Base-by-base conservation (phyloP, 768 basidiomycete species). In the Mycena crocata region DNA sequence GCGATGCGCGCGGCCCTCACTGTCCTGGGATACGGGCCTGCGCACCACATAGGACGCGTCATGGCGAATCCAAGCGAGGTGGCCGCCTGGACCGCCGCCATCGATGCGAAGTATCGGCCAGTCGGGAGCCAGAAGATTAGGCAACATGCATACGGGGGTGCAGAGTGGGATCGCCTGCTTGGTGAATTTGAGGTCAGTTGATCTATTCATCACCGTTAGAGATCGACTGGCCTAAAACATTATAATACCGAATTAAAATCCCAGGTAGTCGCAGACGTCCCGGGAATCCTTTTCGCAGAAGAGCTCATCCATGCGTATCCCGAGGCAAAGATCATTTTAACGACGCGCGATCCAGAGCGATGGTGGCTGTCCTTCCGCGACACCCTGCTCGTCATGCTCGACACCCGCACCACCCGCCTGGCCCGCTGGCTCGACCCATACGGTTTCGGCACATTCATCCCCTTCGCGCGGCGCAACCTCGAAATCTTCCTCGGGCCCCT, bases 381-480 rank as follows among this genome's bases (percentile, higher is more conserved):
- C n/a, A 70, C 68, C 0, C 64, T 66, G 19, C 56, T 70, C 23
- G 49, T 54, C 21, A 70, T 70, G 64, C 61, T 70, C 2, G 28
- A 21, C 5, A 5, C 1, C 1, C 8, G 23, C 5, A 24, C 28
- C 6, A 70, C 68, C 5, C 57, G 60, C 1, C n/a, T 70, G 1
- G 68, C 68, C 1, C 56, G 64, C 37, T 57, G 64, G 50, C 45
- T 70, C 12, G 64, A 66, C 21, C 64, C 68, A 8, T 5, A 35
- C 17, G 61, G 64, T 2, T 46, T 59, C 35, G 60, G 68, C 2
- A 44, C 15, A 23, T 70, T 70, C 37, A 52, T 66, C 31, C 61
- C 64, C 12, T 70, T 70, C 12, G 68, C 68, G 34, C 64, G 68
- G 3, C 48, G 56, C 7, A 70, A 45, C 32, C 64, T 70, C 51